Evolutionary conservation across 2,329 filamentous ascomycete species (phyloP), one percentile per base, ranked within the genome.

Genomic region (Neofusicoccum sp.): DNA sequence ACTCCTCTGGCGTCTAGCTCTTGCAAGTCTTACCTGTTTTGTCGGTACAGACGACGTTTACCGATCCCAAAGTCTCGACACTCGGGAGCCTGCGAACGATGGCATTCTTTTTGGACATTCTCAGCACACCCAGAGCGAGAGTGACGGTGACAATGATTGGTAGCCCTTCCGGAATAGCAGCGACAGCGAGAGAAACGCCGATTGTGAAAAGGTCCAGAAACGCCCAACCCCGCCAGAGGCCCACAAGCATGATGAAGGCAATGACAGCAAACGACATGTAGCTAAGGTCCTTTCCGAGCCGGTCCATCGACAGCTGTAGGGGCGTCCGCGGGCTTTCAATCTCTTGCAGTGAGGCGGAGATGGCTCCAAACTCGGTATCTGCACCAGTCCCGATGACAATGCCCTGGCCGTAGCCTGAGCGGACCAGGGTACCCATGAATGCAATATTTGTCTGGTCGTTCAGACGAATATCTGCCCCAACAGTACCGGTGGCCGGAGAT

Each of bases 71-170:
- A 0, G 95, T 99, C 76, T 99, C 95, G 7, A 99, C 96, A 76
- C 95, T 98, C 28, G 96, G 96, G 78, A 99, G 89, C 73, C 91
- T 89, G 68, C 95, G 90, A 65, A 99, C 94, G 74, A 99, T 99
- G 7, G 95, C 95, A 74, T 96, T 92, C 70, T 94, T 88, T 72
- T 89, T 92, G 65, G 95, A 96, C 95, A 99, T 99, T 64, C 95
- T 89, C 71, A 99, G 87, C 7, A 99, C 96, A 12, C 95, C 96
- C 12, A 99, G 84, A 43, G 95, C 95, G 62, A 99, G 83, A 0
- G 95, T 99, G 37, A 99, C 95, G 0, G 95, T 99, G 34, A 99
- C 96, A 70, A 99, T 99, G 72, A 99, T 99, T 0, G 95, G 95
- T 5, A 99, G 83, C 22, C 95, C 95, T 80, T 98, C 94, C 0